Conservation (phyloP, 2,329 filamentous ascomycete genomes). For the Chrysosporium queenslandicum region DNA sequence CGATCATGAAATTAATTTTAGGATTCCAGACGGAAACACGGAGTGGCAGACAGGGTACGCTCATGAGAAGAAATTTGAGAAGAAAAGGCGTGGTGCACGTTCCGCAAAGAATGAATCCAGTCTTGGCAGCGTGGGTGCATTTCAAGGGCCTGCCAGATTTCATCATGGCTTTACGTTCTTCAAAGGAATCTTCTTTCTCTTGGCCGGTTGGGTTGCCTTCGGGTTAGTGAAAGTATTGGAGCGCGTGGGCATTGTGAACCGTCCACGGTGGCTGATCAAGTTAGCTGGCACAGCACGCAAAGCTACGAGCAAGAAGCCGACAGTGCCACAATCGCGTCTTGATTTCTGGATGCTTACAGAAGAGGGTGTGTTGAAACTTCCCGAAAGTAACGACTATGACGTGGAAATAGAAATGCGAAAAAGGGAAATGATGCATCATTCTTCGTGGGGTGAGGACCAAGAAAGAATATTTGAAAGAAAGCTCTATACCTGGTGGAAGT, state of each 20-base stretch:
- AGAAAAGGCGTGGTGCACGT: conserved; percentile 27
- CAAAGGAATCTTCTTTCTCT: conserved; percentile 58
- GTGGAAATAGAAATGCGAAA: conserved; percentile 70
- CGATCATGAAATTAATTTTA: conserved; percentile 28
- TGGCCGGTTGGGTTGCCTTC: conserved; percentile 50
- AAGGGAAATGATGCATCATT: conserved; percentile 41
- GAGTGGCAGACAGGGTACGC: conserved; percentile 40
- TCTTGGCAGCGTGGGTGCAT: conserved; percentile 61
- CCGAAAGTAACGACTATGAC: conserved; percentile 58
- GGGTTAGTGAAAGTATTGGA: conserved; percentile 46
- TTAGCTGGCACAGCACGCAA: conserved; percentile 26
- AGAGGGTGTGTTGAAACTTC: conserved; percentile 46
- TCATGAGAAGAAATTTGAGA: conserved; percentile 38
- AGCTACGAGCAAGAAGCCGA: conserved; percentile 14
- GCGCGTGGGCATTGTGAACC: conserved; percentile 50
- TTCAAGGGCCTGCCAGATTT: conserved; percentile 67
- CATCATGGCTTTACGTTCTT: conserved; percentile 66
- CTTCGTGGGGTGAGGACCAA: conserved; percentile 37
- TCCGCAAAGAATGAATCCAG: conserved; percentile 30
- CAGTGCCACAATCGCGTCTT: conserved; percentile 22
- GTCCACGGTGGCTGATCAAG: conserved; percentile 53
- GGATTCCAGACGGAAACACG: conserved; percentile 24
- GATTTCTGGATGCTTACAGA: conserved; percentile 48
- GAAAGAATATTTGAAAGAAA: conserved; percentile 62
- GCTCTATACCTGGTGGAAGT: conserved; percentile 76